Percentiles rank a stretch among this genome's conserved stretches.
These are phyloP conservation scores for Panicum hallii DNA, from an alignment of 202 grass and related monocot species.

Conservation along the genomic window DNA sequence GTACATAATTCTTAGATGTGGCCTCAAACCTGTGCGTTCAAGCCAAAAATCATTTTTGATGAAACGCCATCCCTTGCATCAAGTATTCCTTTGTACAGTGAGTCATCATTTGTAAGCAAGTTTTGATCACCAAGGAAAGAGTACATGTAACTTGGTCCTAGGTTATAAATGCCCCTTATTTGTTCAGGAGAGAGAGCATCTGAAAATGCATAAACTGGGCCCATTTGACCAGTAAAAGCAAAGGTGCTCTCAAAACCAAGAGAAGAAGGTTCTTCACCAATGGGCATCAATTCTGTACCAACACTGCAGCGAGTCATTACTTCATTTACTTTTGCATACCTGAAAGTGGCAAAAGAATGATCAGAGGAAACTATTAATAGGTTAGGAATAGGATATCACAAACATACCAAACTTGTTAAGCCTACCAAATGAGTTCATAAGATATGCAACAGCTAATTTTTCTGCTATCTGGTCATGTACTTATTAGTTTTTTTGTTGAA, in stretches of 20 bases:
- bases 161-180: conserved; percentile 88
- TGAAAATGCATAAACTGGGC: conserved; percentile 88
- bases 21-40: conserved; percentile 83
- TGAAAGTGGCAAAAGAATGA: conserved; percentile 52
- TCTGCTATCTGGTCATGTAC: conserved; percentile 15
- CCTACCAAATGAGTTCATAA: conserved; percentile 20
- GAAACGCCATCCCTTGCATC: conserved; percentile 89
- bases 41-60: conserved; percentile 95
- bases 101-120: conserved; percentile 75
- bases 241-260: conserved; percentile 74
- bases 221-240: conserved; percentile 94
- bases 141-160: conserved; percentile 99
- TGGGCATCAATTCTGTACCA: conserved; percentile 85
- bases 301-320: conserved; percentile 84
- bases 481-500: conserved; percentile 1
- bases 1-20: conserved; percentile 22
- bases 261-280: conserved; percentile 77
- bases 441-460: conserved; percentile 20
- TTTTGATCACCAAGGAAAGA: conserved; percentile 91
- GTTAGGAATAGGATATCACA: conserved; percentile 19
- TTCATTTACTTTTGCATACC: conserved; percentile 96
- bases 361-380: conserved; percentile 32
- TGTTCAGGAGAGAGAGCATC: conserved; percentile 92
- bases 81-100: conserved; percentile 71
- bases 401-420: background rate